Percentiles rank a stretch among this genome's conserved stretches.
Conservation (phyloP, 2,329 filamentous ascomycete genomes). For the Talaromyces rugulosus region DNA sequence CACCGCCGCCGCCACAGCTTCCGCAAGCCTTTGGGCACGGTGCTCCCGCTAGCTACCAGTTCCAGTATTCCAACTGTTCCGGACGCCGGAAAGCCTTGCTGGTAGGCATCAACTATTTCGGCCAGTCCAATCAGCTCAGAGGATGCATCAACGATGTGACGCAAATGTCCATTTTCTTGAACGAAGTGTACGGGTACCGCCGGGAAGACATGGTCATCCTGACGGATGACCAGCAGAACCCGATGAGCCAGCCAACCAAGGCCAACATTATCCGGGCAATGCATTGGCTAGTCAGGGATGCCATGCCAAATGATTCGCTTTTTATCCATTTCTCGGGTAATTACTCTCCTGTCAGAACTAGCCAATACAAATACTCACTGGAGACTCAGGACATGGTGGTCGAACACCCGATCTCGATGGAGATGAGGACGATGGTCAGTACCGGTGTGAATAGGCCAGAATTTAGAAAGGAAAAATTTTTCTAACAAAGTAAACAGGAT, state of each 20-base stretch:
- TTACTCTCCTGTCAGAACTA: conserved; percentile 19
- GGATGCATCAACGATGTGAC: conserved; percentile 97
- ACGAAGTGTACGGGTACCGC: conserved; percentile 82
- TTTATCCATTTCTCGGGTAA: conserved; percentile 95
- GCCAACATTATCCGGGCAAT: conserved; percentile 91
- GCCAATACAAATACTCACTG: background rate
- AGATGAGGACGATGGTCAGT: conserved; percentile 64
- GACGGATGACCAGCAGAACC: conserved; percentile 92
- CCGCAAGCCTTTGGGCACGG: conserved; percentile 74
- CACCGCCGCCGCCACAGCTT: conserved; percentile 39
- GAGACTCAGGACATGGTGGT: conserved; percentile 61
- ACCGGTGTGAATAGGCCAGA: background rate
- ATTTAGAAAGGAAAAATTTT: no score
- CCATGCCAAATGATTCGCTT: conserved; percentile 83
- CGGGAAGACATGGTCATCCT: conserved; percentile 95
- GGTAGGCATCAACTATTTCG: conserved; percentile 95
- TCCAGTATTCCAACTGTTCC: conserved; percentile 87
- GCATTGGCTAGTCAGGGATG: conserved; percentile 98
- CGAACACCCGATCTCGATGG: conserved; percentile 70
- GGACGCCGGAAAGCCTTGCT: conserved; percentile 82
- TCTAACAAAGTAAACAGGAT: conserved; percentile 39
- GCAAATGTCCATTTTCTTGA: conserved; percentile 89
- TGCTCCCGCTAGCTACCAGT: conserved; percentile 76
- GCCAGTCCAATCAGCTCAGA: conserved; percentile 78
- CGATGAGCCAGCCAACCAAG: conserved; percentile 95